These are phyloP conservation scores for Aspergillus mulundensis DNA, from an alignment of 495 filamentous ascomycete genomes.

Conservation along the genomic window DNA sequence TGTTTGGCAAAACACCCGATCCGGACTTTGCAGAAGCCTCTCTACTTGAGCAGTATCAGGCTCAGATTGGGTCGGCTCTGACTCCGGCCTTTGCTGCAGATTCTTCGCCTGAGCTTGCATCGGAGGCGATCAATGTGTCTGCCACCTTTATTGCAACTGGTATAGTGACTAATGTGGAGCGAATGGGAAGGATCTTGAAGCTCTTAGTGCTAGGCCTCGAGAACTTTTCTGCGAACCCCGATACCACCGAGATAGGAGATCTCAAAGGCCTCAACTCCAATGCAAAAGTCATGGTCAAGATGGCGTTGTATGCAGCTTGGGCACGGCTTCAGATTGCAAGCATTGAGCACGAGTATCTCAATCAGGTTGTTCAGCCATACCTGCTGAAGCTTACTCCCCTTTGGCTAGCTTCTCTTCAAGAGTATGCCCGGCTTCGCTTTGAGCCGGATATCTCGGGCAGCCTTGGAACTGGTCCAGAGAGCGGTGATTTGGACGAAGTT, in stretches of 20 bases:
- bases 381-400: constrained; percentile 83
- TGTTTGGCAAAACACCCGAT: constrained; percentile 94
- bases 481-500: constrained; percentile 79
- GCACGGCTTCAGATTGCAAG: constrained; percentile 97
- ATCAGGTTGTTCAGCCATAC: constrained; percentile 85
- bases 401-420: constrained; percentile 88
- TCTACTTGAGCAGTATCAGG: constrained; percentile 95
- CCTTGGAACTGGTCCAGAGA: constrained; percentile 61
- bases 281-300: constrained; percentile 96
- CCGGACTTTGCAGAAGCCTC: constrained; percentile 95
- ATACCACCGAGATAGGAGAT: constrained; percentile 87
- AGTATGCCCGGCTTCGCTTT: constrained; percentile 90
- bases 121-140: constrained; percentile 96
- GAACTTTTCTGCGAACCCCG: constrained; percentile 75
- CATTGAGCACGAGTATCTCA: constrained; percentile 84
- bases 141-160: constrained; percentile 94
- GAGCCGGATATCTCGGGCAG: constrained; percentile 95
- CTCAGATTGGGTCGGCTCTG: constrained; percentile 93
- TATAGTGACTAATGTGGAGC: constrained; percentile 94
- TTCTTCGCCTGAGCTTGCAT: constrained; percentile 90
- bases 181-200: constrained; percentile 96
- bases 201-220: constrained; percentile 87
- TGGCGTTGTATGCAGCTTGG: constrained; percentile 96
- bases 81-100: constrained; percentile 95
- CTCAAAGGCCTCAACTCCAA: constrained; percentile 92